Percentiles rank a stretch among this genome's conserved stretches.
Evolutionary conservation across 305 asterid genomes (phyloP).

Genomic region (Fraxinus sp.): DNA sequence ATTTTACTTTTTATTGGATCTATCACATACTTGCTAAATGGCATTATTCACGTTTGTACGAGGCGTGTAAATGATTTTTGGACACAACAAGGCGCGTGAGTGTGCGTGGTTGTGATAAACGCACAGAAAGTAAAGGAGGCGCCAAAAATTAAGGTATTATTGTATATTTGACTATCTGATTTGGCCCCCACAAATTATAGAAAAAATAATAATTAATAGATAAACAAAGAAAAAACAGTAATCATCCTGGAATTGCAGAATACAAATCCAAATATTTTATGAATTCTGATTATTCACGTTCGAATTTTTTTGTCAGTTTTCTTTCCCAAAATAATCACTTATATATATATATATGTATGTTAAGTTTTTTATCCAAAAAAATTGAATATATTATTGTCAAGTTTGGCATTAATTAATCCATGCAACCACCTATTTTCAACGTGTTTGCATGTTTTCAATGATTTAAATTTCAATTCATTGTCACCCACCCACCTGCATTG

Average conservation of each 20-base stretch:
- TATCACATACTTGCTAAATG: neutral
- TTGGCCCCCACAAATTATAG: neutral
- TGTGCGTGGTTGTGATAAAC: neutral
- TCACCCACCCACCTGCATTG: constrained; percentile 19
- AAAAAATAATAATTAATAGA: neutral
- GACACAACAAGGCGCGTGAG: neutral
- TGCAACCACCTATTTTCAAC: constrained; percentile 22
- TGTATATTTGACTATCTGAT: neutral
- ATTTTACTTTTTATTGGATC: too few relatives aligned
- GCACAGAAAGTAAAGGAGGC: neutral
- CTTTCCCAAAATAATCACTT: neutral
- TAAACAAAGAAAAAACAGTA: neutral
- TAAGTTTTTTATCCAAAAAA: neutral
- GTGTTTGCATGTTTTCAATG: constrained; percentile 22
- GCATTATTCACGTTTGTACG: neutral
- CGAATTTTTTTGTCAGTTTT: neutral
- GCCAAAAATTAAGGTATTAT: neutral
- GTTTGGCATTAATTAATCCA: constrained; percentile 20
- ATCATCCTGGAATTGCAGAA: constrained; percentile 9
- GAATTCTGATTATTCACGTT: neutral
- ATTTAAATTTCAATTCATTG: constrained; percentile 4
- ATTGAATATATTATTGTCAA: neutral
- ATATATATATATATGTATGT: neutral
- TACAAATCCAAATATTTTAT: neutral
- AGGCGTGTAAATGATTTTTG: neutral